These are phyloP conservation scores for Alnus rubra DNA, from an alignment of 306 rosid species.

Conservation along the genomic window DNA sequence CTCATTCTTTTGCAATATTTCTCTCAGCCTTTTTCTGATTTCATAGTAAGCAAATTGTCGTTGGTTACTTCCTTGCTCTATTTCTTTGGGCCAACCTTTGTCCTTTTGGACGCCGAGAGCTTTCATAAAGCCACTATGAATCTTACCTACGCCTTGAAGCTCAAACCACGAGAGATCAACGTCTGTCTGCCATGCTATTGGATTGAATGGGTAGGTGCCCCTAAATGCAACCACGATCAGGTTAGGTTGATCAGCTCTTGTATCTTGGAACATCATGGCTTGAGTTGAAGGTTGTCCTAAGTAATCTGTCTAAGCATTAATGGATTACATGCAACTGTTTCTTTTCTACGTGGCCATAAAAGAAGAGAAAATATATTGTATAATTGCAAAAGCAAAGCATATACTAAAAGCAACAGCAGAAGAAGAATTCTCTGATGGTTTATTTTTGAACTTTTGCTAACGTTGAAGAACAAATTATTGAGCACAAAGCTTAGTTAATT, in stretches of 20 bases:
- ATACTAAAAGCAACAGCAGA: too few species aligned
- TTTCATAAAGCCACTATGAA: slow-evolving; percentile 72
- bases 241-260: slow-evolving; percentile 34
- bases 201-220: slow-evolving; percentile 65
- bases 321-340: background rate
- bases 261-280: slow-evolving; percentile 57
- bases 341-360: too few species aligned
- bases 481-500: too few species aligned
- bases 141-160: slow-evolving; percentile 49
- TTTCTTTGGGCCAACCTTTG: slow-evolving; percentile 64
- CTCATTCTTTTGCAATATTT: slow-evolving; percentile 35
- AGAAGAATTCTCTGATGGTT: too few species aligned
- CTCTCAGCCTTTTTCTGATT: slow-evolving; percentile 46
- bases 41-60: slow-evolving; percentile 53
- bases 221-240: slow-evolving; percentile 68
- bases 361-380: too few species aligned
- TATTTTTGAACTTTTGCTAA: too few species aligned
- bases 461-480: too few species aligned
- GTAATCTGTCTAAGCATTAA: slow-evolving; percentile 46
- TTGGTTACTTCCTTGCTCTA: slow-evolving; percentile 1
- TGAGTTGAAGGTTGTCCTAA: slow-evolving; percentile 42
- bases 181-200: slow-evolving; percentile 63
- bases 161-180: slow-evolving; percentile 71
- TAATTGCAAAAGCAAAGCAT: too few species aligned
- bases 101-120: slow-evolving; percentile 56